phyloP scores from a whole-genome alignment of 306 rosid species.

The Urtica urens region DNA sequence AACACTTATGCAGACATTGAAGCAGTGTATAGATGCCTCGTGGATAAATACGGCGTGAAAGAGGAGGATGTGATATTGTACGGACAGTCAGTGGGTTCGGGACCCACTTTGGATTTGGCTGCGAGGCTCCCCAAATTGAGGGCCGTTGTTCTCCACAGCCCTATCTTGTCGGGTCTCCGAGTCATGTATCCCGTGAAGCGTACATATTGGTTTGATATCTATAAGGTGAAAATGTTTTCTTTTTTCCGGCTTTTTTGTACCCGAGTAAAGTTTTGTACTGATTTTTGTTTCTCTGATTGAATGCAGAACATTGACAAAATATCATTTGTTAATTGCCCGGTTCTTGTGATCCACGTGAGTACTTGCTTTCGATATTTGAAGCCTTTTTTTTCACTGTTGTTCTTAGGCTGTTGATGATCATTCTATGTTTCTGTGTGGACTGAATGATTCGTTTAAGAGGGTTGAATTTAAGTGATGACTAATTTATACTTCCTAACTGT shows the following conservation, averaged over 20 bases:
- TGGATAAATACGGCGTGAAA: slow-evolving; percentile 68
- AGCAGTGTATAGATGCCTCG: slow-evolving; percentile 75
- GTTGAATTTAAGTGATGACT: no score
- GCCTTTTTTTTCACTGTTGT: no score
- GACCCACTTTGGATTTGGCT: slow-evolving; percentile 92
- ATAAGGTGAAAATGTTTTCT: slow-evolving; percentile 67
- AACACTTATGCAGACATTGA: slow-evolving; percentile 94
- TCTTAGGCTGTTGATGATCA: no score
- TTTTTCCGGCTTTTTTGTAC: slow-evolving; percentile 5
- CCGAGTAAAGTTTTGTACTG: slow-evolving; percentile 2
- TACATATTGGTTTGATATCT: slow-evolving; percentile 95
- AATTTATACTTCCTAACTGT: no score
- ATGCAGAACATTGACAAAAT: slow-evolving; percentile 93
- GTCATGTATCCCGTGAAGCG: slow-evolving; percentile 96
- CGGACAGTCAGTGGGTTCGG: slow-evolving; percentile 96
- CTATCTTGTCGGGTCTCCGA: slow-evolving; percentile 84
- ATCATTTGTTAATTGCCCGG: slow-evolving; percentile 68
- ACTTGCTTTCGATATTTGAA: no score
- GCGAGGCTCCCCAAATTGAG: slow-evolving; percentile 58
- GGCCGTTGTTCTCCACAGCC: slow-evolving; percentile 94
- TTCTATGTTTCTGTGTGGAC: no score
- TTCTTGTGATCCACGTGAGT: slow-evolving; percentile 94
- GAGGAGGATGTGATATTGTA: slow-evolving; percentile 91
- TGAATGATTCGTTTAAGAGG: no score
- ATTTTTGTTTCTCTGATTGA: slow-evolving; percentile 12